Percentiles rank a stretch among this genome's conserved stretches.
phyloP scores from a whole-genome alignment of 352 stramenopile species.

The Nothophytophthora sp. region DNA sequence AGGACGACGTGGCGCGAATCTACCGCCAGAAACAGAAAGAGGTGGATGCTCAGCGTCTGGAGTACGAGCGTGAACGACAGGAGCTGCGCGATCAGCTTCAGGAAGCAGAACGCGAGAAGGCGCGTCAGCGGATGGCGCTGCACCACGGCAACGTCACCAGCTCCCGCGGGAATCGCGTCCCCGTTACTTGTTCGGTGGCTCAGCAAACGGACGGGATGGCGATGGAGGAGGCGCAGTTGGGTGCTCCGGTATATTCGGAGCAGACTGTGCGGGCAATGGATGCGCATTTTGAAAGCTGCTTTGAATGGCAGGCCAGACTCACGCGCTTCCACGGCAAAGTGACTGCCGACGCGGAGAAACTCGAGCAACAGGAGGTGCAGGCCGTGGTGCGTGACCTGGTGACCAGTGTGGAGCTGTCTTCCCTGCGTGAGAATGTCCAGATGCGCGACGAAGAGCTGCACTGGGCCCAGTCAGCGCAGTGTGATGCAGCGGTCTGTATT shows the following conservation, averaged over 20 bases:
- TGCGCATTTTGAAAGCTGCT: slow-evolving; percentile 31
- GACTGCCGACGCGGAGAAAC: slow-evolving; percentile 5
- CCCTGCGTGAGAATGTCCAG: slow-evolving; percentile 5
- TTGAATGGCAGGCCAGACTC: slow-evolving; percentile 34
- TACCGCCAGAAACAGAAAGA: slow-evolving; percentile 38
- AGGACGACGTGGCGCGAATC: slow-evolving; percentile 42
- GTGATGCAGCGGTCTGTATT: slow-evolving; percentile 16
- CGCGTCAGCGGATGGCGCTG: not conserved
- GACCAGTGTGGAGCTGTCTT: slow-evolving; percentile 28
- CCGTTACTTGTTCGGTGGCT: not conserved
- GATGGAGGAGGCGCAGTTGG: not conserved
- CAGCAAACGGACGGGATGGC: too few relatives aligned
- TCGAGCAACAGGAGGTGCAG: slow-evolving; percentile 34
- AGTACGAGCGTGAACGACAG: slow-evolving; percentile 24
- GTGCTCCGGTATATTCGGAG: not conserved
- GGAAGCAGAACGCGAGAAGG: slow-evolving; percentile 3
- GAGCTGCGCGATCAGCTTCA: slow-evolving; percentile 17
- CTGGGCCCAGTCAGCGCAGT: slow-evolving; percentile 15
- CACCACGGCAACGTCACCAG: not conserved
- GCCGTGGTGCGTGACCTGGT: slow-evolving; percentile 39
- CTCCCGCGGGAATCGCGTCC: too few relatives aligned
- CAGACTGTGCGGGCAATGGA: slow-evolving; percentile 32
- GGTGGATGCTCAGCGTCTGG: slow-evolving; percentile 13
- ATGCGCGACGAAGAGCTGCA: slow-evolving; percentile 16
- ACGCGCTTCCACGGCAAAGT: slow-evolving; percentile 17